Conservation (phyloP, 768 basidiomycete species). For the Auricularia auricula-judae region DNA sequence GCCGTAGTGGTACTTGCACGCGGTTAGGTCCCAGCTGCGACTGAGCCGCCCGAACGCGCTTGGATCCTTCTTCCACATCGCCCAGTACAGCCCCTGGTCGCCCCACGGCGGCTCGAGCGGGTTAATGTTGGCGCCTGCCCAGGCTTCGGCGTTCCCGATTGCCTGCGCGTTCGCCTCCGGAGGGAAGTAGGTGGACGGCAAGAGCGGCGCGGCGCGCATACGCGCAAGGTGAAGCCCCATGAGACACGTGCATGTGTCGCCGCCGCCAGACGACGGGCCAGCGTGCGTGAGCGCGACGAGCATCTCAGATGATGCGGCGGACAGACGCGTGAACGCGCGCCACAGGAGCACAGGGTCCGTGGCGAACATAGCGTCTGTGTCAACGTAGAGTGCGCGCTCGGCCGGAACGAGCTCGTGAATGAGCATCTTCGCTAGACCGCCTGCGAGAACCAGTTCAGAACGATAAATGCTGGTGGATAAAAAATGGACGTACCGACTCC, state of each 20-base stretch:
- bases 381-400: slow-evolving; percentile 9
- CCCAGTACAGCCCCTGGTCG: slow-evolving; percentile 13
- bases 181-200: slow-evolving; percentile 7
- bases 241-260: slow-evolving; percentile 9
- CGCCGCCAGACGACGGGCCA: slow-evolving; percentile 6
- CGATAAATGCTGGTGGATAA: too few species aligned
- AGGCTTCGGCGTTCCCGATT: not conserved
- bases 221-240: slow-evolving; percentile 10
- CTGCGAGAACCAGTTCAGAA: not conserved
- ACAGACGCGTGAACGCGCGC: slow-evolving; percentile 8
- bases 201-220: slow-evolving; percentile 9
- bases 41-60: slow-evolving; percentile 7
- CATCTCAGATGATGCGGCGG: not conserved
- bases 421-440: not conserved
- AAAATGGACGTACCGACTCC: not conserved
- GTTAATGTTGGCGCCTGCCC: not conserved
- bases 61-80: slow-evolving; percentile 8
- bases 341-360: slow-evolving; percentile 12
- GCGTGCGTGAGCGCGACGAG: slow-evolving; percentile 11
- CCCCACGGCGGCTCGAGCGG: slow-evolving; percentile 10
- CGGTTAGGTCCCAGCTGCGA: slow-evolving; percentile 10
- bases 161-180: not conserved
- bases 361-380: slow-evolving; percentile 12
- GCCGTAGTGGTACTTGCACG: slow-evolving; percentile 1
- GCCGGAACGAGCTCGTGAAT: slow-evolving; percentile 3